Conservation (phyloP, 2,329 filamentous ascomycete species). For the Mariannaea elegans region DNA sequence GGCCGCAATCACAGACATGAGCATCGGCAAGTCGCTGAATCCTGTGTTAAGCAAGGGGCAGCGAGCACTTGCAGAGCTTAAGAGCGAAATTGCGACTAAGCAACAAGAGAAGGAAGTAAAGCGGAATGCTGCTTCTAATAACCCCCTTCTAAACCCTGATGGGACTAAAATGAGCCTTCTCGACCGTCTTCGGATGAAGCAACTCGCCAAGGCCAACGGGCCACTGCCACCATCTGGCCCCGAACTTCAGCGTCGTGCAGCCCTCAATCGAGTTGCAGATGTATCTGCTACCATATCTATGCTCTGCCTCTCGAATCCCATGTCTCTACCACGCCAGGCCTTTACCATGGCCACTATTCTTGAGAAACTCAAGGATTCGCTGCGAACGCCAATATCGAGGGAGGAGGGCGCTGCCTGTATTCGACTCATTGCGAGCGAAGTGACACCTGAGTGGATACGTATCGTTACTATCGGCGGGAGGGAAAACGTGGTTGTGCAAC, state of each 20-base stretch:
- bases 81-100: slow-evolving; percentile 64
- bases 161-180: slow-evolving; percentile 72
- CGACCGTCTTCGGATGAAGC: slow-evolving; percentile 79
- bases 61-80: slow-evolving; percentile 73
- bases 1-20: slow-evolving; percentile 46
- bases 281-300: slow-evolving; percentile 74
- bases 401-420: slow-evolving; percentile 63
- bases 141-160: slow-evolving; percentile 51
- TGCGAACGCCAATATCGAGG: slow-evolving; percentile 62
- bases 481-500: slow-evolving; percentile 67
- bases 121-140: slow-evolving; percentile 43
- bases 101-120: slow-evolving; percentile 57
- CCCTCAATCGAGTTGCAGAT: slow-evolving; percentile 74
- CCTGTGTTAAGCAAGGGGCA: slow-evolving; percentile 72
- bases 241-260: slow-evolving; percentile 68
- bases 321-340: slow-evolving; percentile 64
- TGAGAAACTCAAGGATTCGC: slow-evolving; percentile 73
- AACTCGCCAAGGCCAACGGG: slow-evolving; percentile 65
- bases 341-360: slow-evolving; percentile 72
- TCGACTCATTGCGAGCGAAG: slow-evolving; percentile 60
- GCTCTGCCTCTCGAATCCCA: slow-evolving; percentile 63
- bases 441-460: slow-evolving; percentile 65
- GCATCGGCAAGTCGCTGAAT: slow-evolving; percentile 54
- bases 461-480: slow-evolving; percentile 61
- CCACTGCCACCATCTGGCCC: slow-evolving; percentile 63